A percentile compares a stretch with the other conserved stretches of the same genome.
phyloP scores from a whole-genome alignment of 1,139 yeast genomes.

The Nakaseomyces bracarensis region DNA sequence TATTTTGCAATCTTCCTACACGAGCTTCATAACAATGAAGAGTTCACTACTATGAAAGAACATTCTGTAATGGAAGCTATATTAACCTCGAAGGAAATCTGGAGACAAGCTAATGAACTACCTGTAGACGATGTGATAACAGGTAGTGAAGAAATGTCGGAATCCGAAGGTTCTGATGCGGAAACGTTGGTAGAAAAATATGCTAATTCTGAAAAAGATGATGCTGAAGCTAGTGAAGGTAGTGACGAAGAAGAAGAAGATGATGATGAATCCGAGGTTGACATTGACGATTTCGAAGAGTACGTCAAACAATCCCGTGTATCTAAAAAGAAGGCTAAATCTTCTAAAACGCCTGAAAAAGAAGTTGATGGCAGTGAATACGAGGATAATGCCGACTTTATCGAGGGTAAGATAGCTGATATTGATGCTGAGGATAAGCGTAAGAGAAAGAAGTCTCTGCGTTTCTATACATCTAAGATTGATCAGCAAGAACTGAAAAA shows the following conservation, averaged over 20 bases:
- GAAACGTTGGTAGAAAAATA: slow-evolving; percentile 27
- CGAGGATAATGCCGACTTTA: slow-evolving; percentile 38
- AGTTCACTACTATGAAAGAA: slow-evolving; percentile 61
- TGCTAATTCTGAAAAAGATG: slow-evolving; percentile 14
- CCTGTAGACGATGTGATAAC: slow-evolving; percentile 30
- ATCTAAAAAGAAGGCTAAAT: slow-evolving; percentile 22
- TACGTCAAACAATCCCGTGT: slow-evolving; percentile 44
- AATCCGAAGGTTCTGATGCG: slow-evolving; percentile 23
- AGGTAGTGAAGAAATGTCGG: slow-evolving; percentile 28
- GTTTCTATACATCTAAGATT: slow-evolving; percentile 95
- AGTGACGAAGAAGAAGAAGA: slow-evolving; percentile 23
- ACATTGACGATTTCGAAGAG: slow-evolving; percentile 40
- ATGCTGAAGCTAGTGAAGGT: slow-evolving; percentile 24
- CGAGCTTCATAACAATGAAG: slow-evolving; percentile 46
- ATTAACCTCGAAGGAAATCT: slow-evolving; percentile 70
- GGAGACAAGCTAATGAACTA: slow-evolving; percentile 68
- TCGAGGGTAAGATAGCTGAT: slow-evolving; percentile 60
- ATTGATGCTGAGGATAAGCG: slow-evolving; percentile 82
- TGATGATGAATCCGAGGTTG: slow-evolving; percentile 30
- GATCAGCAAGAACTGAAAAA: slow-evolving; percentile 68
- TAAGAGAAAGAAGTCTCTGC: slow-evolving; percentile 71
- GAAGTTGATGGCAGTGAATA: slow-evolving; percentile 22
- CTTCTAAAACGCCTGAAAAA: slow-evolving; percentile 14
- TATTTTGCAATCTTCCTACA: slow-evolving; percentile 62
- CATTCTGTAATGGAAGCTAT: slow-evolving; percentile 85